phyloP scores from a whole-genome alignment of 805 yeast species.

The Vanderwaltozyma tropicalis region DNA sequence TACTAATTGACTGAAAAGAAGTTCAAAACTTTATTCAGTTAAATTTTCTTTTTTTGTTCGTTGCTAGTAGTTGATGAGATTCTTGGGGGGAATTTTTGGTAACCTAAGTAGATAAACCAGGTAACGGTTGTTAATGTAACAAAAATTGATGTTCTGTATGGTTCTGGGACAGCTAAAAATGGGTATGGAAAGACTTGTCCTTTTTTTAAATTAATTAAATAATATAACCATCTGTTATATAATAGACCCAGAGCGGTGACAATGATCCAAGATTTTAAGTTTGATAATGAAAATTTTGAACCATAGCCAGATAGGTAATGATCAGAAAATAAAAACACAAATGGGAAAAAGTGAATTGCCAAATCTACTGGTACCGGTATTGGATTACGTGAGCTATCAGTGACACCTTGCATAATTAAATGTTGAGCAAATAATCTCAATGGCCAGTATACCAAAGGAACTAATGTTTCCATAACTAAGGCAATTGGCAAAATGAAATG shows the following conservation, averaged over 20 bases:
- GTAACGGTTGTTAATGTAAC: constrained; percentile 33
- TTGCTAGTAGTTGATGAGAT: too few relatives aligned
- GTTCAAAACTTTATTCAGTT: too few relatives aligned
- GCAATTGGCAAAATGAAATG: constrained; percentile 38
- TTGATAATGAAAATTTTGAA: constrained; percentile 29
- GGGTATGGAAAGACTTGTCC: constrained; percentile 58
- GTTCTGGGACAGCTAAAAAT: constrained; percentile 45
- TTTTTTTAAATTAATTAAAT: constrained; percentile 35
- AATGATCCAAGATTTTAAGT: constrained; percentile 32
- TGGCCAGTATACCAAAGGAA: constrained; percentile 61
- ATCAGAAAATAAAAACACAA: constrained; percentile 41
- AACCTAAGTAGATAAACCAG: constrained; percentile 21
- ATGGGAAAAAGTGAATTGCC: constrained; percentile 51
- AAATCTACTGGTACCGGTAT: constrained; percentile 46
- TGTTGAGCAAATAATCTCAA: constrained; percentile 42
- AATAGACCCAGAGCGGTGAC: constrained; percentile 32
- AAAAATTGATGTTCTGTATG: constrained; percentile 40
- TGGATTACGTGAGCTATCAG: constrained; percentile 15
- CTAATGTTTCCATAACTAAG: constrained; percentile 49
- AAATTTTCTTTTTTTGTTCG: too few relatives aligned
- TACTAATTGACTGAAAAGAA: too few relatives aligned
- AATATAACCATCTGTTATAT: constrained; percentile 46
- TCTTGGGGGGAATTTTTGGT: constrained; percentile 25
- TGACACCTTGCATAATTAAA: constrained; percentile 34
- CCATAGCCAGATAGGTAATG: constrained; percentile 40